A percentile compares a stretch with the other conserved stretches of the same genome.
These are phyloP conservation scores for Aspergillus pseudotamarii DNA, from an alignment of 2,329 filamentous ascomycete genomes.

Conservation along the genomic window DNA sequence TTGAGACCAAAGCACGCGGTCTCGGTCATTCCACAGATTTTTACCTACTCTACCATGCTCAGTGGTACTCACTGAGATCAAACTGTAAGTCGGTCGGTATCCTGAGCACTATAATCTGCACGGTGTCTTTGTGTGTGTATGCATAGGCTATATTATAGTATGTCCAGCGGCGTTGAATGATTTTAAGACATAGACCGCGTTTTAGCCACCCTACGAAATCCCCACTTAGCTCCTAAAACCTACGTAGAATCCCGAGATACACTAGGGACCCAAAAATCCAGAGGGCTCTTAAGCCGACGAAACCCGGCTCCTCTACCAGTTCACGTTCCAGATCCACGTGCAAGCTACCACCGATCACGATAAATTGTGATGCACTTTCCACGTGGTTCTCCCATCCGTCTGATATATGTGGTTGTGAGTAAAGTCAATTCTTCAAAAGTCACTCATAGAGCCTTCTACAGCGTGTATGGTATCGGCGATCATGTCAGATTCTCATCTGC, in stretches of 20 bases:
- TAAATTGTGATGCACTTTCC: neutral
- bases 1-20: neutral
- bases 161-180: neutral
- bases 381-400: neutral
- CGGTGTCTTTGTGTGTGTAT: neutral
- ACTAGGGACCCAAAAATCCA: neutral
- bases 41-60: neutral
- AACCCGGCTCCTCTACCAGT: neutral
- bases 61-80: neutral
- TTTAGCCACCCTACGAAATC: neutral
- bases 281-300: neutral
- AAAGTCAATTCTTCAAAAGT: neutral
- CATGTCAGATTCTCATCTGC: neutral
- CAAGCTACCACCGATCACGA: neutral
- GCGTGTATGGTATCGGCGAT: neutral
- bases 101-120: neutral
- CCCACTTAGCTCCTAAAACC: neutral
- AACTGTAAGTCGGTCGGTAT: neutral
- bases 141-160: neutral
- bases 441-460: neutral
- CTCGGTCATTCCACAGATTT: neutral
- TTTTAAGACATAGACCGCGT: neutral
- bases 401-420: neutral
- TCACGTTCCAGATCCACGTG: neutral
- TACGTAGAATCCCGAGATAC: neutral